Conservation (phyloP, 1,284 basidiomycete genomes). For the Irpex lacteus region DNA sequence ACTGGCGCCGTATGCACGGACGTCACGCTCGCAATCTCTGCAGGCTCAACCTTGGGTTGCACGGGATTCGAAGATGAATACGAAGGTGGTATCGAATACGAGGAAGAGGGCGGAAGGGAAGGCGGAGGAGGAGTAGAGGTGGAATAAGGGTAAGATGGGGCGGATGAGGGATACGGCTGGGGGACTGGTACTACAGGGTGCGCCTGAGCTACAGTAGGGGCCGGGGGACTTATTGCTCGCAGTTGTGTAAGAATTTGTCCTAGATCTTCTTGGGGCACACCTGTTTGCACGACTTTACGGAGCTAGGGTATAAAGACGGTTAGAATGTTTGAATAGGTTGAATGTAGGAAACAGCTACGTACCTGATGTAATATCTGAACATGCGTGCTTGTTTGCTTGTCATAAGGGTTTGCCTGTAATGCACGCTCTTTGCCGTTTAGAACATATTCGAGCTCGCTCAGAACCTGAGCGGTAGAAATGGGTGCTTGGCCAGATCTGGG, state of each 20-base stretch:
- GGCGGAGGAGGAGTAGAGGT: constrained; percentile 15
- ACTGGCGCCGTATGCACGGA: constrained; percentile 15
- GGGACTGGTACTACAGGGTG: constrained; percentile 24
- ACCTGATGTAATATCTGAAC: constrained; percentile 75
- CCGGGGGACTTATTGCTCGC: constrained; percentile 57
- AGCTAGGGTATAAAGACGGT: constrained; percentile 44
- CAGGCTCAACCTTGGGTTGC: constrained; percentile 27
- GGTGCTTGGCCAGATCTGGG: constrained; percentile 30
- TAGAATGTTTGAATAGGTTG: no score
- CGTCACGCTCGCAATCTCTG: constrained; percentile 22
- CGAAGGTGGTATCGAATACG: constrained; percentile 6
- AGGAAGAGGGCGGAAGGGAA: background rate
- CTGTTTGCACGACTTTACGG: constrained; percentile 72
- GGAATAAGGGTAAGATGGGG: constrained; percentile 26
- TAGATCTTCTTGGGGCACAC: constrained; percentile 79
- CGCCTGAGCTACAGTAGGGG: constrained; percentile 25
- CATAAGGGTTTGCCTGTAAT: constrained; percentile 65
- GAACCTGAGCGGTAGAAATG: constrained; percentile 70
- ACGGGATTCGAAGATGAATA: constrained; percentile 10
- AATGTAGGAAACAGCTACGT: constrained; percentile 22
- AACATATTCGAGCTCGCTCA: constrained; percentile 78
- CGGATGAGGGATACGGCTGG: constrained; percentile 16
- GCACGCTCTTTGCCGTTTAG: constrained; percentile 72
- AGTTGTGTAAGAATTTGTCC: constrained; percentile 78
- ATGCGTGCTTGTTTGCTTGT: constrained; percentile 60